Evolutionary conservation across 2,329 filamentous ascomycete genomes (phyloP).

Genomic region (Penicillium freii): DNA sequence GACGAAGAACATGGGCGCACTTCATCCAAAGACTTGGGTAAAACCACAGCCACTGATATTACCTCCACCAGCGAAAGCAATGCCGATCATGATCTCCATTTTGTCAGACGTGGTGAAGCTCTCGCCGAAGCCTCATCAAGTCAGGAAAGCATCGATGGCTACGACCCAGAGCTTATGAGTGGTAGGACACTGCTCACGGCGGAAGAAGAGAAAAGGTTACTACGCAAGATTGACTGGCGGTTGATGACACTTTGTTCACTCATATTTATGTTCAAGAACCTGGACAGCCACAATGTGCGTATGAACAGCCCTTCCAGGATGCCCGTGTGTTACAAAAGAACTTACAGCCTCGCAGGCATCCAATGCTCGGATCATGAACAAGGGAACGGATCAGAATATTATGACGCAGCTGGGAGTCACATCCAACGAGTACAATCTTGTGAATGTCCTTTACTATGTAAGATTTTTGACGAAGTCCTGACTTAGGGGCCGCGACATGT

Average conservation of each 20-base stretch:
- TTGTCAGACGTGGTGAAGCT: slow-evolving; percentile 19
- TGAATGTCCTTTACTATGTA: slow-evolving; percentile 40
- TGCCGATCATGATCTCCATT: slow-evolving; percentile 17
- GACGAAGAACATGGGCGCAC: not conserved
- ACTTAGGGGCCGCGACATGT: not conserved
- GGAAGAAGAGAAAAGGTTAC: slow-evolving; percentile 47
- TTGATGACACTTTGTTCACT: slow-evolving; percentile 43
- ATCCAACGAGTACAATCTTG: slow-evolving; percentile 34
- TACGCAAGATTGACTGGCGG: slow-evolving; percentile 46
- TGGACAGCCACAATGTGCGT: slow-evolving; percentile 34
- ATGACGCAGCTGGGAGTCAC: slow-evolving; percentile 30
- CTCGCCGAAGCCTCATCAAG: slow-evolving; percentile 10
- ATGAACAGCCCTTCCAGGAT: not conserved
- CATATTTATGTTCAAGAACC: slow-evolving; percentile 32
- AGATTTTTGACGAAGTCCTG: not conserved
- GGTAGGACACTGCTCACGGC: slow-evolving; percentile 35
- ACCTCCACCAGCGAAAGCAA: not conserved
- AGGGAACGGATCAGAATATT: slow-evolving; percentile 30
- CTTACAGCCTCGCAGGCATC: slow-evolving; percentile 24
- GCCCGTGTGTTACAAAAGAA: not conserved
- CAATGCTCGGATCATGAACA: slow-evolving; percentile 40
- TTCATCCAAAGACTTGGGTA: not conserved
- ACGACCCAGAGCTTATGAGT: slow-evolving; percentile 33
- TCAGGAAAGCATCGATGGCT: slow-evolving; percentile 26
- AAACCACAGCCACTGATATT: slow-evolving; percentile 4